Evolutionary conservation across 2,329 filamentous ascomycete genomes (phyloP).

Genomic region (Madurella mycetomatis): DNA sequence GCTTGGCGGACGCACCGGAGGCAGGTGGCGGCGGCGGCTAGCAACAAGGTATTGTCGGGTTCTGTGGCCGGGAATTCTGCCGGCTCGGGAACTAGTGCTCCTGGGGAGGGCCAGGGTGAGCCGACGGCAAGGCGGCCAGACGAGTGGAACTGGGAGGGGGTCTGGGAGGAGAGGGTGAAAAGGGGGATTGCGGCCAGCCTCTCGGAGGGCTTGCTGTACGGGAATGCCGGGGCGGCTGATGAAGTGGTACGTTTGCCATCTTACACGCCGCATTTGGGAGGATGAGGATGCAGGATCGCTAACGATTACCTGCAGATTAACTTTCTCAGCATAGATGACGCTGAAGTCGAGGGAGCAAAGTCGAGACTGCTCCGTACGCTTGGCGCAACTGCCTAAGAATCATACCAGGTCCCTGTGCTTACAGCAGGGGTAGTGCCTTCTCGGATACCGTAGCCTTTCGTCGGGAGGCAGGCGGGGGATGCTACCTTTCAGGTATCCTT

Average conservation of each 20-base stretch:
- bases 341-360: slow-evolving; percentile 54
- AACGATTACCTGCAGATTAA: slow-evolving; percentile 48
- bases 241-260: slow-evolving; percentile 59
- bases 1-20: slow-evolving; percentile 75
- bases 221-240: slow-evolving; percentile 56
- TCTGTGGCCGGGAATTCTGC: not conserved
- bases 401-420: not conserved
- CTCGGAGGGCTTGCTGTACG: slow-evolving; percentile 76
- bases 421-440: slow-evolving; percentile 2
- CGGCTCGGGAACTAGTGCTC: too few relatives aligned
- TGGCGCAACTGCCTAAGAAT: slow-evolving; percentile 26
- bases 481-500: not conserved
- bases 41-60: slow-evolving; percentile 22
- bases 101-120: too few relatives aligned
- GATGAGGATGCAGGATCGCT: slow-evolving; percentile 9
- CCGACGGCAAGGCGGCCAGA: slow-evolving; percentile 55
- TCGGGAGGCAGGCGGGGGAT: not conserved
- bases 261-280: not conserved
- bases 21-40: slow-evolving; percentile 26
- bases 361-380: slow-evolving; percentile 54
- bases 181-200: slow-evolving; percentile 72
- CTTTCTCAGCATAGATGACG: slow-evolving; percentile 61
- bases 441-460: not conserved
- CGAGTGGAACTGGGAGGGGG: slow-evolving; percentile 97
- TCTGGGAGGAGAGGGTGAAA: slow-evolving; percentile 87